Evolutionary conservation across 2,329 filamentous ascomycete species (phyloP).

Genomic region (Colletotrichum sp.): DNA sequence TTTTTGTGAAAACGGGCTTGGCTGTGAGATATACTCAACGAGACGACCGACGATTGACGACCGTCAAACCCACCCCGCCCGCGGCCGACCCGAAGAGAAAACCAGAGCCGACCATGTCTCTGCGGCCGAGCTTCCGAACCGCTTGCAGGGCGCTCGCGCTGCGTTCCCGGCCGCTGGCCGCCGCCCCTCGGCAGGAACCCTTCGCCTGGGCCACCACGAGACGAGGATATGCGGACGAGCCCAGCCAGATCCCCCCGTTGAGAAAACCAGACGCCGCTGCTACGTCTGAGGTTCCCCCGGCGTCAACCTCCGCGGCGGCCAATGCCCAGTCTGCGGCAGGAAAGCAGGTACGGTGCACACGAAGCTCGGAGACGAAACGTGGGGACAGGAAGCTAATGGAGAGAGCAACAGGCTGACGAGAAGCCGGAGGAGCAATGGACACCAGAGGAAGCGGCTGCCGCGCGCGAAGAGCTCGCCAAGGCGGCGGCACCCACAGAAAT

Average conservation of each 20-base stretch:
- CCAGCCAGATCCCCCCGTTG: background rate
- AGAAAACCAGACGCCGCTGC: background rate
- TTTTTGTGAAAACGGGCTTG: slow-evolving; percentile 10
- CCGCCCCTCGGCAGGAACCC: slow-evolving; percentile 24
- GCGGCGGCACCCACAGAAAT: background rate
- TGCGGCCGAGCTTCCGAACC: slow-evolving; percentile 55
- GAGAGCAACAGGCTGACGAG: background rate
- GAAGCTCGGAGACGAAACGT: background rate
- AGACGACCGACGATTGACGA: background rate
- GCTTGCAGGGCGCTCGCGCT: slow-evolving; percentile 46
- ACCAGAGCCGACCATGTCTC: slow-evolving; percentile 49
- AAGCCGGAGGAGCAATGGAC: slow-evolving; percentile 13
- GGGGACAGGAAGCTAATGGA: background rate
- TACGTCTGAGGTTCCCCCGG: background rate
- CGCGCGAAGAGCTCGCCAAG: slow-evolving; percentile 5
- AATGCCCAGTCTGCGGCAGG: background rate
- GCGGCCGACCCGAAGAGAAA: background rate
- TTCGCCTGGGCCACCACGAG: slow-evolving; percentile 28
- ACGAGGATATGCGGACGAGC: slow-evolving; percentile 32
- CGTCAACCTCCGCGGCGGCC: background rate
- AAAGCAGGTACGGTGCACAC: background rate
- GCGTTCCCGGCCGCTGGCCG: slow-evolving; percentile 39
- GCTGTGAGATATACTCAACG: background rate
- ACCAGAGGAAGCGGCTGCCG: slow-evolving; percentile 9
- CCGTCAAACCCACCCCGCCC: background rate